Percentiles rank a stretch among this genome's conserved stretches.
Conservation (phyloP, 306 rosid genomes). For the Acacia melanoxylon region DNA sequence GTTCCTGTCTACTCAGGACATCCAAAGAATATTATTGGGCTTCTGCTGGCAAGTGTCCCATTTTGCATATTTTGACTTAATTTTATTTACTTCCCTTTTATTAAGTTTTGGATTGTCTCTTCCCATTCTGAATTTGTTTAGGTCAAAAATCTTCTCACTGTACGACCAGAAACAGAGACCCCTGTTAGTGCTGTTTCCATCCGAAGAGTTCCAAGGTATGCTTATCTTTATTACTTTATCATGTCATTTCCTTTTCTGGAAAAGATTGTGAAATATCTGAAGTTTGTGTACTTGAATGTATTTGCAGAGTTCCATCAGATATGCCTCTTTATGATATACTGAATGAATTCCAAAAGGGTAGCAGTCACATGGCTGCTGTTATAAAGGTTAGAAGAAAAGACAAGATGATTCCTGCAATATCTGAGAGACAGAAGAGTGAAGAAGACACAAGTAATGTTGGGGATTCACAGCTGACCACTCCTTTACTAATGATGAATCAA, state of each 20-base stretch:
- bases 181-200: constrained; percentile 98
- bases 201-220: constrained; percentile 89
- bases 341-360: constrained; percentile 97
- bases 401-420: constrained; percentile 46
- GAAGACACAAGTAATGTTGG: constrained; percentile 32
- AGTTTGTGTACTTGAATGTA: constrained; percentile 32
- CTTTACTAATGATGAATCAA: constrained; percentile 58
- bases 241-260: background rate
- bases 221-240: constrained; percentile 25
- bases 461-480: constrained; percentile 63
- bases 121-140: constrained; percentile 29
- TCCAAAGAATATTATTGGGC: constrained; percentile 88
- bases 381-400: constrained; percentile 66
- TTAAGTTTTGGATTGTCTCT: constrained; percentile 13
- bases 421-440: constrained; percentile 55
- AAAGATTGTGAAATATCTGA: constrained; percentile 23
- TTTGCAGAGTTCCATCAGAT: constrained; percentile 90
- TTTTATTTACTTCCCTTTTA: background rate
- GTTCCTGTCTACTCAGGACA: constrained; percentile 98
- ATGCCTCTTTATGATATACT: constrained; percentile 98
- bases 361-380: constrained; percentile 99
- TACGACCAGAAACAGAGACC: constrained; percentile 96
- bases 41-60: constrained; percentile 66
- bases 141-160: constrained; percentile 97
- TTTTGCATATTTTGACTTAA: constrained; percentile 17